Conservation (phyloP, 768 basidiomycete species). For the Hypsizygus marmoreus region DNA sequence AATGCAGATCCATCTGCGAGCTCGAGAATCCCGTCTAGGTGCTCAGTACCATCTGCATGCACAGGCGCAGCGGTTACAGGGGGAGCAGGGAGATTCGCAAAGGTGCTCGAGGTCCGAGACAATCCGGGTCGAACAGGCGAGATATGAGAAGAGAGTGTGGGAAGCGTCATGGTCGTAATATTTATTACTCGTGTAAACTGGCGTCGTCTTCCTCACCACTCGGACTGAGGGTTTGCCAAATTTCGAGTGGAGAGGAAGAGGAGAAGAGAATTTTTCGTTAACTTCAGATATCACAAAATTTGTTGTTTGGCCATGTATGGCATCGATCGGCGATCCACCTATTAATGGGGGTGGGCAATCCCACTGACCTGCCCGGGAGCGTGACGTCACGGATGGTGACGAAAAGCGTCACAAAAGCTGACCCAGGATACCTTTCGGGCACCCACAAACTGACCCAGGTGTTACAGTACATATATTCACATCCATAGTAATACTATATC, state of each 20-base stretch:
- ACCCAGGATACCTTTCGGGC: too few species aligned
- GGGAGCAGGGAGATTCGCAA: constrained; percentile 33
- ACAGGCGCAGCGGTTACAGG: constrained; percentile 36
- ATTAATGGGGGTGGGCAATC: too few species aligned
- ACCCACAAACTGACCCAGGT: too few species aligned
- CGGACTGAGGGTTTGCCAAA: constrained; percentile 35
- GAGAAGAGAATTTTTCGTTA: constrained; percentile 41
- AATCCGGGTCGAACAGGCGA: constrained; percentile 42
- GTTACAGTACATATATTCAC: too few species aligned
- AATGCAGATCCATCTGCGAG: constrained; percentile 87
- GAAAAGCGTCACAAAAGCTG: too few species aligned
- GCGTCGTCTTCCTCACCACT: constrained; percentile 49
- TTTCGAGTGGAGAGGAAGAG: constrained; percentile 55
- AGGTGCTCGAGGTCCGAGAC: constrained; percentile 44
- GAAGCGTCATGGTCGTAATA: constrained; percentile 21
- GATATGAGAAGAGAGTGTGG: constrained; percentile 22
- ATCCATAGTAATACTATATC: too few species aligned
- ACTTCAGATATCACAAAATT: constrained; percentile 38
- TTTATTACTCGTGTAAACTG: constrained; percentile 15
- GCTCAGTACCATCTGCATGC: constrained; percentile 28
- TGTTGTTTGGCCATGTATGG: constrained; percentile 37
- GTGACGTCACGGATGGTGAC: too few species aligned
- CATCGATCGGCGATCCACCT: constrained; percentile 14
- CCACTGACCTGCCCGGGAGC: too few species aligned
- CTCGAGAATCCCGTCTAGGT: constrained; percentile 75